Base-by-base conservation (phyloP, 106 monocot genomes). In the Vanilla planifolia region DNA sequence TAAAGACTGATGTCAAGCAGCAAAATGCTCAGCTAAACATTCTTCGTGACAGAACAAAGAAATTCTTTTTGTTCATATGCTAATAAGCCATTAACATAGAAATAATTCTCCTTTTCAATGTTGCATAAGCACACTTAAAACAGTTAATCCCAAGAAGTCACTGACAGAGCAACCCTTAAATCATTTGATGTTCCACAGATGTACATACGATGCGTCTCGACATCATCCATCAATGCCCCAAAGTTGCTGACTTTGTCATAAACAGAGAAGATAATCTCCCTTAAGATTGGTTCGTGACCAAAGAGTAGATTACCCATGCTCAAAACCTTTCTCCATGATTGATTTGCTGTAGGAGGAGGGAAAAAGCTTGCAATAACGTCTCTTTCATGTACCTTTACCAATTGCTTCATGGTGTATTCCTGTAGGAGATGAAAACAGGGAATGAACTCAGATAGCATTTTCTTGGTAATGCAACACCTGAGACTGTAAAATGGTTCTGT, bases 291-390 rank as follows among this genome's bases (percentile, higher is more conserved):
- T 50, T 98, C 98, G 64, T 98, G 98, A 39, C 98, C 98, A 75
- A 92, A 92, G 13, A 98, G 73, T 64, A 98, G 85, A 78, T 98
- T 98, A 13, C 98, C 98, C 98, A 98, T 98, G 77, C 88, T 98
- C 73, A 98, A 61, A 40, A 98, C 98, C 73, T 92, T 98, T 71
- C 98, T 78, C 98, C 98, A 98, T 58, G 98, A 98, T 40, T 98
- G 98, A 66, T 72, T 92, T 29, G 88, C 84, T 59, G 92, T 88
- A 28, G 98, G 98, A 22, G 79, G 88, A 8, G 92, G 91, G 42
- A 98, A 98, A 55, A 98, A 61, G 34, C 61, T 70, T 33, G 77
- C 37, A 20, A 92, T 65, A n/a, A 27, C 71, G 55, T 88, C 88
- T 80, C 88, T 75, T 67, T 98, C 98, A 23, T 58, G 71, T 60